A percentile compares a stretch with the other conserved stretches of the same genome.
Conservation (phyloP, 768 basidiomycete genomes). For the Rubroboletus satanas region DNA sequence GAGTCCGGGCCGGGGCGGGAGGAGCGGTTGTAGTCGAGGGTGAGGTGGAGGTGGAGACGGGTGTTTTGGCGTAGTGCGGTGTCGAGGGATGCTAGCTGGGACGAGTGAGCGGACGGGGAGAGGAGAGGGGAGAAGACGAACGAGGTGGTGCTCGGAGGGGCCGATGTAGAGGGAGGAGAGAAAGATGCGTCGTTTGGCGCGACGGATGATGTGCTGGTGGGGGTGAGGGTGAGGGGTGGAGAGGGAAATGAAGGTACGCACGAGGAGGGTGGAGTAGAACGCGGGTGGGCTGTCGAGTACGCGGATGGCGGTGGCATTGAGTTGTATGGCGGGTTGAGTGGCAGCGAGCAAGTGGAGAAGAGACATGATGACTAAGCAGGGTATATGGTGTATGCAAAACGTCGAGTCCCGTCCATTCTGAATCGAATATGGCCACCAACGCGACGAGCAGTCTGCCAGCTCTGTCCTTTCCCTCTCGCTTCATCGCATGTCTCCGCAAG, state of each 20-base stretch:
- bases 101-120: background rate
- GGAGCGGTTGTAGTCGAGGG: conserved; percentile 78
- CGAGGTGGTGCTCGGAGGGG: conserved; percentile 72
- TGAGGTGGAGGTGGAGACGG: conserved; percentile 61
- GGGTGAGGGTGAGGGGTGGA: background rate
- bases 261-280: conserved; percentile 56
- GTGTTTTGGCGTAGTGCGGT: conserved; percentile 56
- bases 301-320: conserved; percentile 45
- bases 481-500: conserved; percentile 26
- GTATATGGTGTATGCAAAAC: background rate
- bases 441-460: background rate
- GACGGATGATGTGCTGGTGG: conserved; percentile 64
- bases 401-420: too few relatives aligned
- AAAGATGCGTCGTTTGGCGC: conserved; percentile 78
- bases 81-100: conserved; percentile 71
- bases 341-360: conserved; percentile 26
- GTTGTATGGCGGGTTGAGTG: conserved; percentile 46
- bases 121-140: conserved; percentile 36
- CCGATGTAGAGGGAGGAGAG: conserved; percentile 91
- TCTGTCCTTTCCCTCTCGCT: background rate
- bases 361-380: conserved; percentile 27
- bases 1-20: conserved; percentile 71
- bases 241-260: conserved; percentile 27
- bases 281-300: conserved; percentile 55
- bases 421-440: background rate